phyloP scores from a whole-genome alignment of 768 basidiomycete species.

The Hericium rajendrae region DNA sequence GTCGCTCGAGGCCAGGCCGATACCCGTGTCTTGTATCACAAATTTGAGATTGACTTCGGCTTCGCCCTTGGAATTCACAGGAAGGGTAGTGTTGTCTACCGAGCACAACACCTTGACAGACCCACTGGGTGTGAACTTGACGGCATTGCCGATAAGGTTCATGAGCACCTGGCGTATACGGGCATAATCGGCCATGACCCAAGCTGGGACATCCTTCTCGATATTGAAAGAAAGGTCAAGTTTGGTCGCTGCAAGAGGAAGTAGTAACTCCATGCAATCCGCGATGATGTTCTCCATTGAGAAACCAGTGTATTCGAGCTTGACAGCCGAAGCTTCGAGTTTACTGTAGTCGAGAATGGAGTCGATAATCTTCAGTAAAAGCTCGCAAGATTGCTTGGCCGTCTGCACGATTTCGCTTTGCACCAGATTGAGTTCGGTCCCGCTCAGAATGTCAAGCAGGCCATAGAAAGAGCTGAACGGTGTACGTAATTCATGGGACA shows the following conservation, averaged over 20 bases:
- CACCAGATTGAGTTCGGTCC: constrained; percentile 57
- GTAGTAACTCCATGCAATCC: constrained; percentile 68
- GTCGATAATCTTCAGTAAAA: constrained; percentile 72
- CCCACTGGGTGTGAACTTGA: constrained; percentile 61
- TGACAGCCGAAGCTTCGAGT: constrained; percentile 66
- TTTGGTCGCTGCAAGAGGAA: constrained; percentile 69
- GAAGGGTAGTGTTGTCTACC: constrained; percentile 27
- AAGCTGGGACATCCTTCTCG: constrained; percentile 52
- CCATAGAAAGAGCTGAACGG: constrained; percentile 78
- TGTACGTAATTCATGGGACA: constrained; percentile 71
- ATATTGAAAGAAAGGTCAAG: constrained; percentile 68
- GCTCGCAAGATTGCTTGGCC: constrained; percentile 69
- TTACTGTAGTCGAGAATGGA: constrained; percentile 76
- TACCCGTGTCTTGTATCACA: constrained; percentile 69
- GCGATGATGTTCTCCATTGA: constrained; percentile 64
- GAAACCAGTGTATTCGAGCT: constrained; percentile 59
- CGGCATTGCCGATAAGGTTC: constrained; percentile 71
- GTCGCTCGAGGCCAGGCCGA: constrained; percentile 57
- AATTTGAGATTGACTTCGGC: constrained; percentile 49
- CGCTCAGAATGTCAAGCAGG: constrained; percentile 61
- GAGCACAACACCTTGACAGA: constrained; percentile 55
- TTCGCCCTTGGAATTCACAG: constrained; percentile 19
- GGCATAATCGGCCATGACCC: constrained; percentile 67
- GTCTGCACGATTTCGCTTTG: constrained; percentile 73
- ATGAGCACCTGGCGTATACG: constrained; percentile 73